phyloP scores from a whole-genome alignment of 345 rosid genomes.

The Salix exigua region DNA sequence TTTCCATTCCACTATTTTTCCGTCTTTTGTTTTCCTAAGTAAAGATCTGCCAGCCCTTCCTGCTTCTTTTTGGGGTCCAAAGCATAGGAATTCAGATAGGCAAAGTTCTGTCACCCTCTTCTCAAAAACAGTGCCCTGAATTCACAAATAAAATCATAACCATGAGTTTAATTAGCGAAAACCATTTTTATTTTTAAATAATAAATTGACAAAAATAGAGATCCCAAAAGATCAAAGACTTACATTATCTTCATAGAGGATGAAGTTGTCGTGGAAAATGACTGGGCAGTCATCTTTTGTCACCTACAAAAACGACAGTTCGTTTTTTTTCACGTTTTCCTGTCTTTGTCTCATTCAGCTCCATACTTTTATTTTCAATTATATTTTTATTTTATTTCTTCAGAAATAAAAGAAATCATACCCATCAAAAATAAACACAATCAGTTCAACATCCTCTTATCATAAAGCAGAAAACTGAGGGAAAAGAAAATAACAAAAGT shows the following conservation, averaged over 20 bases:
- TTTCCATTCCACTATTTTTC: constrained; percentile 58
- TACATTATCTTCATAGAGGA: constrained; percentile 76
- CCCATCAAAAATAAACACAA: constrained; percentile 6
- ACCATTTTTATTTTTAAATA: not conserved
- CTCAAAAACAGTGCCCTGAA: constrained; percentile 70
- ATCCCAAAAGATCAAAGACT: constrained; percentile 18
- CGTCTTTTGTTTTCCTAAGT: constrained; percentile 71
- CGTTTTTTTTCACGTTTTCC: constrained; percentile 14
- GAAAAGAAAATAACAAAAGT: not conserved
- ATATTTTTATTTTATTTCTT: not conserved
- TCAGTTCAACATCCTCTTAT: constrained; percentile 1
- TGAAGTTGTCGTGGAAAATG: constrained; percentile 85
- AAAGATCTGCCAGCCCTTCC: constrained; percentile 50
- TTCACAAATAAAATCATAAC: not conserved
- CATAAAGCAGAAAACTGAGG: not conserved
- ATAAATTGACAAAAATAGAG: not conserved
- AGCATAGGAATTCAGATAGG: constrained; percentile 64
- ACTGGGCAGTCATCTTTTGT: constrained; percentile 88
- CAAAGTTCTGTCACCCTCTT: constrained; percentile 69
- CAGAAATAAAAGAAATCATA: not conserved
- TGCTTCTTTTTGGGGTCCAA: constrained; percentile 63
- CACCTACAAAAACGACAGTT: constrained; percentile 60
- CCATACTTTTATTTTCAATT: not conserved
- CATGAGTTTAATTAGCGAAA: not conserved
- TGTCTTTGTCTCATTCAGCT: constrained; percentile 9